Percentiles rank a stretch among this genome's conserved stretches.
Evolutionary conservation across 2,329 filamentous ascomycete species (phyloP).

Genomic region (Penicillium thymicola): DNA sequence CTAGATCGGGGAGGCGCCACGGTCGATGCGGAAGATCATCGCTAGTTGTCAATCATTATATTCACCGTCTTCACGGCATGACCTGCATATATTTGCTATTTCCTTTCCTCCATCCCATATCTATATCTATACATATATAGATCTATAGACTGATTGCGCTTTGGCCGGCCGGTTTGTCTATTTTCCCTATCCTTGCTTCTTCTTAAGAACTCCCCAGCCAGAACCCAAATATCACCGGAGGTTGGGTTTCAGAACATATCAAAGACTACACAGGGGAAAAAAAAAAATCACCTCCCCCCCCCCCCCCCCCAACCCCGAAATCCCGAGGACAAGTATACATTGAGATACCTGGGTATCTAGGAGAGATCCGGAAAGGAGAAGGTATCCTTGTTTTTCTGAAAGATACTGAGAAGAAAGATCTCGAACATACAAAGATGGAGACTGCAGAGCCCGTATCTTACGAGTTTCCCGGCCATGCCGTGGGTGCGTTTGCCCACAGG

Average conservation of each 20-base stretch:
- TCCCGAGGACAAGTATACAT: slow-evolving; percentile 1
- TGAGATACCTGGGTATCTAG: slow-evolving; percentile 3
- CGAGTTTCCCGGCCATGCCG: slow-evolving; percentile 37
- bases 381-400: slow-evolving; percentile 1
- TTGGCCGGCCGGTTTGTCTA: slow-evolving; percentile 12
- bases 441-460: slow-evolving; percentile 42
- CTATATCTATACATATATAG: slow-evolving; percentile 4
- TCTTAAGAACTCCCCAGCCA: slow-evolving; percentile 6
- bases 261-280: neutral
- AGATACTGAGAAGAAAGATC: neutral
- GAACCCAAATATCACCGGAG: slow-evolving; percentile 5
- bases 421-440: slow-evolving; percentile 33
- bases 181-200: slow-evolving; percentile 9
- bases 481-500: slow-evolving; percentile 36
- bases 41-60: slow-evolving; percentile 17
- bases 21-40: slow-evolving; percentile 26
- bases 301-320: no score
- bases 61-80: slow-evolving; percentile 8
- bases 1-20: slow-evolving; percentile 11
- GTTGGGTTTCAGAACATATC: neutral
- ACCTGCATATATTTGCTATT: slow-evolving; percentile 16
- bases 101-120: neutral
- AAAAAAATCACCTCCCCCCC: no score
- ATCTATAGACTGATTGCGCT: slow-evolving; percentile 11
- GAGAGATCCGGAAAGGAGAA: neutral